Conservation (phyloP, 1,284 basidiomycete genomes). For the Irpex rosettiformis region DNA sequence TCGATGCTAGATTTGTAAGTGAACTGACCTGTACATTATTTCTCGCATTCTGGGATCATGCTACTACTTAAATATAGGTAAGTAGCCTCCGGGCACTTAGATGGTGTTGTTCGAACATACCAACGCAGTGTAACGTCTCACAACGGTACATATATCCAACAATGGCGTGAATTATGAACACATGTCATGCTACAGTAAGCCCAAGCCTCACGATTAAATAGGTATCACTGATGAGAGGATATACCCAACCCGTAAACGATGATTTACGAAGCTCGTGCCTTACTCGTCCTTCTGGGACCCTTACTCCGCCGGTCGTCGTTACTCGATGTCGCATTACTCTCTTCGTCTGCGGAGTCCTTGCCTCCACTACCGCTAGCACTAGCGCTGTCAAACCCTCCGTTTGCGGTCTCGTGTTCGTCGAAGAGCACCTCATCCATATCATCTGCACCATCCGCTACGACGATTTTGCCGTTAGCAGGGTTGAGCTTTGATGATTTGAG, state of each 20-base stretch:
- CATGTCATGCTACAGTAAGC: background rate
- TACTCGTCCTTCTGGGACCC: constrained; percentile 7
- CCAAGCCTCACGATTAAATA: background rate
- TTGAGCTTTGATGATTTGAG: constrained; percentile 26
- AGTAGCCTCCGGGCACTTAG: too few relatives aligned
- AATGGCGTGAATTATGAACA: background rate
- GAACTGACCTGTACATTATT: too few relatives aligned
- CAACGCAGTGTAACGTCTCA: too few relatives aligned
- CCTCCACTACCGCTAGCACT: constrained; percentile 23
- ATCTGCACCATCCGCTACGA: constrained; percentile 19
- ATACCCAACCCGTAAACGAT: background rate
- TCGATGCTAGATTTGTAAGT: too few relatives aligned
- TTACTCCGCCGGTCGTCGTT: constrained; percentile 2
- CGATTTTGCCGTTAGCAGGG: constrained; percentile 20
- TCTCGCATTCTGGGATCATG: too few relatives aligned
- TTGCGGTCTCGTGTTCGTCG: constrained; percentile 45
- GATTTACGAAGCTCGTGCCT: background rate
- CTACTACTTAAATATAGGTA: too few relatives aligned
- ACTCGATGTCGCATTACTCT: constrained; percentile 16
- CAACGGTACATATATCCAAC: background rate
- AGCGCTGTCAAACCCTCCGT: constrained; percentile 10
- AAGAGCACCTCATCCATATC: constrained; percentile 51
- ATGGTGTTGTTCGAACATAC: too few relatives aligned
- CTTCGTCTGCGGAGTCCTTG: constrained; percentile 19
- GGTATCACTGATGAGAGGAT: background rate